These are phyloP conservation scores for Phytopythium mirpurense DNA, from an alignment of 352 stramenopile genomes.

Conservation along the genomic window DNA sequence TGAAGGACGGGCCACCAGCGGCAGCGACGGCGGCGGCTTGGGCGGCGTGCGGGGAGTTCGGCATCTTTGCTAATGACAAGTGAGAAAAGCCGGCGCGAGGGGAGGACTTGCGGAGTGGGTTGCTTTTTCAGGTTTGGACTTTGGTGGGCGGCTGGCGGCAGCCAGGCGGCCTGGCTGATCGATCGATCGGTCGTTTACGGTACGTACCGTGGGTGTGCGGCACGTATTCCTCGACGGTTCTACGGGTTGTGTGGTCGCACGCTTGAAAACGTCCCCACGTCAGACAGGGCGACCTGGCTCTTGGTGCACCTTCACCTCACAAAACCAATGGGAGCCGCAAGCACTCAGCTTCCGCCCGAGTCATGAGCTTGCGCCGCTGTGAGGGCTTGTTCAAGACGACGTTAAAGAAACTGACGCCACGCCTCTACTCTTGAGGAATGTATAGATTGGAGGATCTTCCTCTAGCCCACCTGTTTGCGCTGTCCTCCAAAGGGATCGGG, in stretches of 20 bases:
- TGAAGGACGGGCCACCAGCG: background rate
- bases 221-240: constrained; percentile 4
- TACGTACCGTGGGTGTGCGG: background rate
- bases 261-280: constrained; percentile 10
- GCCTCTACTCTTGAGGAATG: background rate
- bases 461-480: constrained; percentile 1
- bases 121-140: background rate
- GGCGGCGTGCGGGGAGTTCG: constrained; percentile 5
- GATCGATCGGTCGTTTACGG: constrained; percentile 1
- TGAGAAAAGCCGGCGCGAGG: background rate
- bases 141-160: background rate
- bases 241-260: constrained; percentile 2
- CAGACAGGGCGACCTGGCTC: constrained; percentile 7
- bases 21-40: constrained; percentile 4
- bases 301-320: constrained; percentile 1
- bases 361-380: too few species aligned
- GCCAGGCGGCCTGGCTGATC: background rate
- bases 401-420: constrained; percentile 2
- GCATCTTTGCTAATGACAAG: constrained; percentile 9
- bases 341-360: background rate
- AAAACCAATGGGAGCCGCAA: constrained; percentile 1
- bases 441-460: constrained; percentile 1
- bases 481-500: background rate
- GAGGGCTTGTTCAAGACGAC: background rate
- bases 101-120: background rate